phyloP scores from a whole-genome alignment of 768 basidiomycete genomes.

The Agaricus sinodeliciosus region DNA sequence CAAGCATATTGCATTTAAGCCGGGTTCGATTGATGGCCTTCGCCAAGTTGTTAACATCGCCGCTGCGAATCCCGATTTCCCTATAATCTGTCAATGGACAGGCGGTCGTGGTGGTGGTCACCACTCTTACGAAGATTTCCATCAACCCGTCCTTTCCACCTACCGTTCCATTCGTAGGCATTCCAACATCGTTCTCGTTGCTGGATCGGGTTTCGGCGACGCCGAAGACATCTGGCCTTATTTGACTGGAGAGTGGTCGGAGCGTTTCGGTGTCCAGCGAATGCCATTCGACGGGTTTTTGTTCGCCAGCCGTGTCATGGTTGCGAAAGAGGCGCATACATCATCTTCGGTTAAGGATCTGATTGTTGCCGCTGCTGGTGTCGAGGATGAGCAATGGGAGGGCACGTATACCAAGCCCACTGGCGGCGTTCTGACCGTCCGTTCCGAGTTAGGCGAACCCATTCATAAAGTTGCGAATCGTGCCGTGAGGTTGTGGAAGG shows the following conservation, averaged over 20 bases:
- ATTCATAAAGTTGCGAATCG: conserved; percentile 99
- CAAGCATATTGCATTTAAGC: conserved; percentile 96
- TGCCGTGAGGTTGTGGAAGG: conserved; percentile 96
- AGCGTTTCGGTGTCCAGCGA: conserved; percentile 74
- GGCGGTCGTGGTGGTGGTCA: conserved; percentile 98
- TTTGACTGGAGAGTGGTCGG: conserved; percentile 93
- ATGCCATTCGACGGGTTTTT: conserved; percentile 99
- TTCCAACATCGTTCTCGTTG: conserved; percentile 83
- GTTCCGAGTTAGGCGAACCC: conserved; percentile 96
- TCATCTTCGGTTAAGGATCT: conserved; percentile 92
- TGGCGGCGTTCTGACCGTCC: conserved; percentile 94
- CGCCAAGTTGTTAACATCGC: conserved; percentile 97
- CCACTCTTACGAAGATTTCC: conserved; percentile 98
- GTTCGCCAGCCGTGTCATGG: conserved; percentile 96
- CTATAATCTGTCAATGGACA: conserved; percentile 98
- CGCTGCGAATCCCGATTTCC: conserved; percentile 88
- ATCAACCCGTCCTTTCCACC: conserved; percentile 87
- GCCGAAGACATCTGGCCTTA: conserved; percentile 97
- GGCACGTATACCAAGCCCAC: conserved; percentile 91
- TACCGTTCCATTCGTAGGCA: conserved; percentile 89
- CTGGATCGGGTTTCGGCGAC: conserved; percentile 93
- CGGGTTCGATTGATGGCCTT: conserved; percentile 96
- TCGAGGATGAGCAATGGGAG: conserved; percentile 87
- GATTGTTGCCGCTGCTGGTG: conserved; percentile 91
- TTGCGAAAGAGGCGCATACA: conserved; percentile 97